phyloP scores from a whole-genome alignment of 2,329 filamentous ascomycete species.

The Monosporascus sp. region DNA sequence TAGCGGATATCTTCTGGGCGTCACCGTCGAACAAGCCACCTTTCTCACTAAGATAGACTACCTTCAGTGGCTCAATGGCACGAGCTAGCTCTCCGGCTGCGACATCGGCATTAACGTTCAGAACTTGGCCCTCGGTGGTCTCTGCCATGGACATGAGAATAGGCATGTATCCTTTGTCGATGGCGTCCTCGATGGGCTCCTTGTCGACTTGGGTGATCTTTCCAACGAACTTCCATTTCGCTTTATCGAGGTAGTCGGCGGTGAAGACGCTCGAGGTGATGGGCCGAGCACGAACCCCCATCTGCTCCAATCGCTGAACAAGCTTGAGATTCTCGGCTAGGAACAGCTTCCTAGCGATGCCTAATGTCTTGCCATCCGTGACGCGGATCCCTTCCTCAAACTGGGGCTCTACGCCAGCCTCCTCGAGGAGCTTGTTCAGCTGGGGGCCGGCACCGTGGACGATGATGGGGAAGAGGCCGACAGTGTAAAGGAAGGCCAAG shows the following conservation, averaged over 20 bases:
- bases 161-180: constrained; percentile 84
- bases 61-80: constrained; percentile 87
- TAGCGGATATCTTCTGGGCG: constrained; percentile 90
- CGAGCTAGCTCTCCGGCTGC: constrained; percentile 89
- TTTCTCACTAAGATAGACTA: constrained; percentile 98
- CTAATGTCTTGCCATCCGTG: constrained; percentile 91
- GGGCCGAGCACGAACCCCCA: constrained; percentile 83
- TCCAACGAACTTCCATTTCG: constrained; percentile 92
- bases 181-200: constrained; percentile 82
- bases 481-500: constrained; percentile 87
- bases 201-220: constrained; percentile 94
- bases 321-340: constrained; percentile 92
- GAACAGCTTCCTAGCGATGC: constrained; percentile 86
- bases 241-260: constrained; percentile 92
- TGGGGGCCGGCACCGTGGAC: constrained; percentile 94
- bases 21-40: constrained; percentile 92
- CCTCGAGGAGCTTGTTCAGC: constrained; percentile 84
- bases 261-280: constrained; percentile 86
- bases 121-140: constrained; percentile 80
- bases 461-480: constrained; percentile 90
- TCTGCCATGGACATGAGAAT: constrained; percentile 96
- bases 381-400: constrained; percentile 96
- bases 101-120: constrained; percentile 98
- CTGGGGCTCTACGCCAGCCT: constrained; percentile 87
- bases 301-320: constrained; percentile 80